Percentiles rank a stretch among this genome's conserved stretches.
These are phyloP conservation scores for Leptographium lundbergii DNA, from an alignment of 2,329 filamentous ascomycete genomes.

Conservation along the genomic window DNA sequence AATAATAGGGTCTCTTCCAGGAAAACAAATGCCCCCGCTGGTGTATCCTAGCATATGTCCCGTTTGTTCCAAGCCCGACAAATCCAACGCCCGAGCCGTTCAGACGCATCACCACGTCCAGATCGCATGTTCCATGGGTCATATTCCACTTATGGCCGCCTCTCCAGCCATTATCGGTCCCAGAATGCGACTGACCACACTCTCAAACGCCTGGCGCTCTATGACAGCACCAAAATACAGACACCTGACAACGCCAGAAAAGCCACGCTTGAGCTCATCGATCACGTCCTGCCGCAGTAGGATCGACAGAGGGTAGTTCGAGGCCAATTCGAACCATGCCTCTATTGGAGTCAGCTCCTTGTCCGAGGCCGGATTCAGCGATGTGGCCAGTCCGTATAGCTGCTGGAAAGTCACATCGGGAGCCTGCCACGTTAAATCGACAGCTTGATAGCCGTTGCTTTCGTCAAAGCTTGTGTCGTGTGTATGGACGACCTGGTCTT, in stretches of 20 bases:
- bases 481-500: neutral
- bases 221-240: constrained; percentile 35
- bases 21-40: neutral
- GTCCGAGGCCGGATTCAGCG: constrained; percentile 26
- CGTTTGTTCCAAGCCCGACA: neutral
- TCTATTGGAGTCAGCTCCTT: constrained; percentile 37
- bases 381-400: constrained; percentile 31
- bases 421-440: constrained; percentile 23
- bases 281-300: constrained; percentile 24
- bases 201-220: constrained; percentile 33
- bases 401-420: constrained; percentile 27
- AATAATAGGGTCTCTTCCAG: neutral
- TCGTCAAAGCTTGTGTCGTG: neutral
- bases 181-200: constrained; percentile 28
- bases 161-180: constrained; percentile 10
- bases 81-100: neutral
- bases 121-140: neutral
- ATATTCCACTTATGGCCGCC: neutral
- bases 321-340: constrained; percentile 40
- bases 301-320: constrained; percentile 24
- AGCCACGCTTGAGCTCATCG: constrained; percentile 25
- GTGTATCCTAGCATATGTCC: neutral
- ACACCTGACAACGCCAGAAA: constrained; percentile 32
- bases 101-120: neutral
- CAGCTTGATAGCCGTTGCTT: neutral